phyloP scores from a whole-genome alignment of 345 rosid species.

The Mallotus nudiflorus region DNA sequence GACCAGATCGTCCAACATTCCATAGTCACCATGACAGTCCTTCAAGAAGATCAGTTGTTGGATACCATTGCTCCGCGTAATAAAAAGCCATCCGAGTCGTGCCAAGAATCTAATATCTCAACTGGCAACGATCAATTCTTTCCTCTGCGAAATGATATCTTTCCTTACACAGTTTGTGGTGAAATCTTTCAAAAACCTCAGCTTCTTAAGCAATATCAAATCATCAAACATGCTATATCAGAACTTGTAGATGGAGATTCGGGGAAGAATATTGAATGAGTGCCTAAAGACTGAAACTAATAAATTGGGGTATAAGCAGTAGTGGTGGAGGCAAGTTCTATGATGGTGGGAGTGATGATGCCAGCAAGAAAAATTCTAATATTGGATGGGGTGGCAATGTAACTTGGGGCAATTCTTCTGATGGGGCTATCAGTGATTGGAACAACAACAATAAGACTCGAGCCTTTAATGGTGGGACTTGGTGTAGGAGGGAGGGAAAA shows the following conservation, averaged over 20 bases:
- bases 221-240: constrained; percentile 71
- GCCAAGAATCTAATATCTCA: constrained; percentile 37
- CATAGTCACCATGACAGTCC: constrained; percentile 43
- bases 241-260: constrained; percentile 78
- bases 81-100: constrained; percentile 27
- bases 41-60: constrained; percentile 28
- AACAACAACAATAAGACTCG: not conserved
- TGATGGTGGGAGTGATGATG: not conserved
- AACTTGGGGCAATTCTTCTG: not conserved
- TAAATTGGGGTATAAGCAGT: not conserved
- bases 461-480: too few relatives aligned
- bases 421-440: not conserved
- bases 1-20: constrained; percentile 76
- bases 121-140: constrained; percentile 41
- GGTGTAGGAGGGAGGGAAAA: not conserved
- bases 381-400: not conserved
- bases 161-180: constrained; percentile 76
- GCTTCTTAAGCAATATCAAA: constrained; percentile 72
- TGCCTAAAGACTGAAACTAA: not conserved
- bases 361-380: not conserved
- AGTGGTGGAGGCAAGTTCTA: not conserved
- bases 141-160: constrained; percentile 70
- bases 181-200: constrained; percentile 63
- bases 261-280: constrained; percentile 60
- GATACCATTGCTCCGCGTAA: constrained; percentile 6